Evolutionary conservation across 2,329 filamentous ascomycete species (phyloP).

Genomic region (Nigrograna mackinnonii): DNA sequence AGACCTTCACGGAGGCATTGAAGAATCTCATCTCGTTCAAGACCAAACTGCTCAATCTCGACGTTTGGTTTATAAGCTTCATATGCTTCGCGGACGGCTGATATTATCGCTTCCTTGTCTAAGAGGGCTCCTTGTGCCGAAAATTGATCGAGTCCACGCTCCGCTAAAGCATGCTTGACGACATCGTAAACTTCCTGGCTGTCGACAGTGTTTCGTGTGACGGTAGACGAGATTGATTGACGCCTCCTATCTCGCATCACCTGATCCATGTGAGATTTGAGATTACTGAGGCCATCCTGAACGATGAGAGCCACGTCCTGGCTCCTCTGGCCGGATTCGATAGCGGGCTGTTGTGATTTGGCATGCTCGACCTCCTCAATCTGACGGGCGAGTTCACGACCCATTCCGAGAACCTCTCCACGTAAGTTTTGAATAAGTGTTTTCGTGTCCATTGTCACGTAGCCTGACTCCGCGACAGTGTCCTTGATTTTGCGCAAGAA

Average conservation of each 20-base stretch:
- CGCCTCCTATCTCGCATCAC: constrained; percentile 76
- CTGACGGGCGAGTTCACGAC: constrained; percentile 82
- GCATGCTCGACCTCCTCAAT: constrained; percentile 71
- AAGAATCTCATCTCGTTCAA: constrained; percentile 89
- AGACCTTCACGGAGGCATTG: constrained; percentile 85
- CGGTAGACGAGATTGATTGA: constrained; percentile 64
- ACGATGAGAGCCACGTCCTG: constrained; percentile 78
- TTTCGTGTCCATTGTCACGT: constrained; percentile 90
- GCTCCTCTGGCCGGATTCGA: constrained; percentile 50
- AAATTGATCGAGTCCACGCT: constrained; percentile 53
- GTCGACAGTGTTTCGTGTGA: constrained; percentile 69
- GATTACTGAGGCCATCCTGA: constrained; percentile 76
- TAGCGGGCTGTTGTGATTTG: constrained; percentile 41
- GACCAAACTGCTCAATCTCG: constrained; percentile 83
- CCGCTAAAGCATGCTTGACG: constrained; percentile 72
- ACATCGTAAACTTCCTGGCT: constrained; percentile 86
- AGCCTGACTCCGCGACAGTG: constrained; percentile 84
- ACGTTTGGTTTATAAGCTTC: constrained; percentile 87
- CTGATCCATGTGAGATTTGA: constrained; percentile 82
- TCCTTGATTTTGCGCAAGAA: constrained; percentile 88
- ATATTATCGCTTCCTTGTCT: constrained; percentile 80
- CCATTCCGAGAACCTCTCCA: constrained; percentile 93
- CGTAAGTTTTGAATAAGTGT: constrained; percentile 85
- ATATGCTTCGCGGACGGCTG: constrained; percentile 87
- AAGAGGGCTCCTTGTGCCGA: constrained; percentile 40